A percentile compares a stretch with the other conserved stretches of the same genome.
Evolutionary conservation across 306 rosid genomes (phyloP).

Genomic region (Datisca glomerata): DNA sequence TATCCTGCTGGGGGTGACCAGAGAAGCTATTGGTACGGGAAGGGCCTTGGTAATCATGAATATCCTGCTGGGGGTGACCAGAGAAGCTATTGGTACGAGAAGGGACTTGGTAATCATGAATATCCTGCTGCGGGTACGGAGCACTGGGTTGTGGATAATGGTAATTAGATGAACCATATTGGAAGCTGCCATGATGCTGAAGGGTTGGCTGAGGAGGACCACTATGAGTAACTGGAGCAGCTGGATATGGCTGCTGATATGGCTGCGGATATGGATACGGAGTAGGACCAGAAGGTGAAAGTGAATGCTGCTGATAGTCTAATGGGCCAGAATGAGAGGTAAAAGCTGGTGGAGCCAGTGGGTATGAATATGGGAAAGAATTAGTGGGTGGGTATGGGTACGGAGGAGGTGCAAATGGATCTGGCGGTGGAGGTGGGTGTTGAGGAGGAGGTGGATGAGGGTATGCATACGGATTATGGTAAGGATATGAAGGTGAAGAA

Average conservation of each 20-base stretch:
- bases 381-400: slow-evolving; percentile 6
- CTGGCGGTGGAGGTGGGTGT: slow-evolving; percentile 18
- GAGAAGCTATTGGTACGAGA: slow-evolving; percentile 38
- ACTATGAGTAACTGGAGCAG: slow-evolving; percentile 14
- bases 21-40: slow-evolving; percentile 40
- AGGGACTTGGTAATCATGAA: slow-evolving; percentile 15
- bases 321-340: slow-evolving; percentile 3
- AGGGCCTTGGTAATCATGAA: slow-evolving; percentile 15
- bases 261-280: slow-evolving; percentile 34
- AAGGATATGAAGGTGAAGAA: slow-evolving; percentile 28
- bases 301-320: slow-evolving; percentile 13
- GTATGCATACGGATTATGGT: slow-evolving; percentile 29
- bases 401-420: slow-evolving; percentile 13
- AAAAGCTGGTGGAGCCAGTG: slow-evolving; percentile 27
- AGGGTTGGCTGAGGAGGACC: slow-evolving; percentile 35
- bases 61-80: slow-evolving; percentile 24
- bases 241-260: slow-evolving; percentile 29
- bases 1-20: slow-evolving; percentile 24
- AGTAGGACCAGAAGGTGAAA: slow-evolving; percentile 12
- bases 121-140: slow-evolving; percentile 24
- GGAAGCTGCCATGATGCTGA: slow-evolving; percentile 44
- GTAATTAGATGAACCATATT: slow-evolving; percentile 36
- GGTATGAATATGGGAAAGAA: slow-evolving; percentile 22
- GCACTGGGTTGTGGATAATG: slow-evolving; percentile 30
- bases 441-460: slow-evolving; percentile 20